phyloP scores from a whole-genome alignment of 1,284 basidiomycete species.

The Phaffia rhodozyma region DNA sequence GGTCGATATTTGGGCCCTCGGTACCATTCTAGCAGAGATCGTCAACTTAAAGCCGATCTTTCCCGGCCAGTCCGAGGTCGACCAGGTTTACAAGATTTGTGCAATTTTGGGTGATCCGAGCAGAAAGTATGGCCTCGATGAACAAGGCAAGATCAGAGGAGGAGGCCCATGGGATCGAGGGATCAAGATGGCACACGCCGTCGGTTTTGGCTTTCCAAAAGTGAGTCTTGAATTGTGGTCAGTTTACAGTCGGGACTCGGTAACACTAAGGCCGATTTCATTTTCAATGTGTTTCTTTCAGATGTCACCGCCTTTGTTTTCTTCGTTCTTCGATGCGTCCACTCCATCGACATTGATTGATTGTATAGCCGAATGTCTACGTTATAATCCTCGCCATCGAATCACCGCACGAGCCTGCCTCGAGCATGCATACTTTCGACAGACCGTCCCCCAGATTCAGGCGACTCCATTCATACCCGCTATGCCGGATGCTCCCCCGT shows the following conservation, averaged over 20 bases:
- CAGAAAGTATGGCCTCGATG: slow-evolving; percentile 66
- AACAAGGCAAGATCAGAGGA: slow-evolving; percentile 55
- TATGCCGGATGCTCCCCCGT: slow-evolving; percentile 38
- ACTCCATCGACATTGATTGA: slow-evolving; percentile 74
- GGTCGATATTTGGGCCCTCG: slow-evolving; percentile 98
- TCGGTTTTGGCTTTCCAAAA: slow-evolving; percentile 85
- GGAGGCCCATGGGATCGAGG: slow-evolving; percentile 82
- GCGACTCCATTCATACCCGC: slow-evolving; percentile 48
- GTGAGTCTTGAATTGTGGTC: slow-evolving; percentile 36
- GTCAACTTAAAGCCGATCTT: slow-evolving; percentile 92
- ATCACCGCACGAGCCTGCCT: slow-evolving; percentile 78
- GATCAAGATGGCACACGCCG: slow-evolving; percentile 67
- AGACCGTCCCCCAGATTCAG: slow-evolving; percentile 42
- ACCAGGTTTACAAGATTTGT: slow-evolving; percentile 83
- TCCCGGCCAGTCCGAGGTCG: slow-evolving; percentile 89
- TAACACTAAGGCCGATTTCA: neutral
- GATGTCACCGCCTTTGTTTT: slow-evolving; percentile 64
- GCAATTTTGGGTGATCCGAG: slow-evolving; percentile 87
- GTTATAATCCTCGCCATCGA: slow-evolving; percentile 78
- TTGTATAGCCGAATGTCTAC: slow-evolving; percentile 82
- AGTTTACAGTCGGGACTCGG: neutral
- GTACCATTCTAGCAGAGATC: slow-evolving; percentile 94
- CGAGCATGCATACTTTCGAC: slow-evolving; percentile 73
- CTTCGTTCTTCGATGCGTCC: slow-evolving; percentile 61
- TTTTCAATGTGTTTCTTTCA: slow-evolving; percentile 30